phyloP scores from a whole-genome alignment of 2,329 filamentous ascomycete species.

The Diaporthe ampelina region DNA sequence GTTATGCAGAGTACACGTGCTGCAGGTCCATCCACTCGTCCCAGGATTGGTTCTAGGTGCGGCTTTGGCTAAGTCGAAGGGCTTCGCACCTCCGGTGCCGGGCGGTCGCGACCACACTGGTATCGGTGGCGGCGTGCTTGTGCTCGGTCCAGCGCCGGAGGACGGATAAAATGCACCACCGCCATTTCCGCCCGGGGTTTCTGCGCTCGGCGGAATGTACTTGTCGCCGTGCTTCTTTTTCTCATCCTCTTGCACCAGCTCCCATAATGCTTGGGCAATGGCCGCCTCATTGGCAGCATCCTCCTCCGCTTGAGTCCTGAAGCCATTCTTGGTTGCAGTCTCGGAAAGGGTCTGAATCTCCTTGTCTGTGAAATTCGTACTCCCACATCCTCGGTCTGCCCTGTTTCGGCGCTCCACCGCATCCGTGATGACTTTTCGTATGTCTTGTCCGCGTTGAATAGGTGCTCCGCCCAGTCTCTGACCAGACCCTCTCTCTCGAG shows the following conservation, averaged over 20 bases:
- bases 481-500: conserved; percentile 68
- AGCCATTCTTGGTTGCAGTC: conserved; percentile 77
- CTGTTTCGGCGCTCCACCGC: conserved; percentile 78
- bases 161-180: conserved; percentile 51
- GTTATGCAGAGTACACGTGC: conserved; percentile 70
- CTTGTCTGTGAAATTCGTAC: conserved; percentile 74
- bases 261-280: conserved; percentile 87
- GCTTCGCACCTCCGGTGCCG: not conserved
- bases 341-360: conserved; percentile 76
- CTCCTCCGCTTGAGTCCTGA: conserved; percentile 87
- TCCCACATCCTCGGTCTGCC: conserved; percentile 81
- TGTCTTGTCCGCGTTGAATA: conserved; percentile 71
- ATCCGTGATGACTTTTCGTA: conserved; percentile 79
- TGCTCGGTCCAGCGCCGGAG: conserved; percentile 42
- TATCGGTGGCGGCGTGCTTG: conserved; percentile 43
- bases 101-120: conserved; percentile 39
- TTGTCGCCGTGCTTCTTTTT: conserved; percentile 66
- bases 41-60: conserved; percentile 1
- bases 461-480: conserved; percentile 78
- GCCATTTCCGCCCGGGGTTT: conserved; percentile 63
- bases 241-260: conserved; percentile 87
- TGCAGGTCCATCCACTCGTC: conserved; percentile 64
- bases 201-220: conserved; percentile 64
- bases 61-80: not conserved
- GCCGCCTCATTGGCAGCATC: conserved; percentile 90